phyloP scores from a whole-genome alignment of 352 stramenopile genomes.

The Phytophthora pisi region DNA sequence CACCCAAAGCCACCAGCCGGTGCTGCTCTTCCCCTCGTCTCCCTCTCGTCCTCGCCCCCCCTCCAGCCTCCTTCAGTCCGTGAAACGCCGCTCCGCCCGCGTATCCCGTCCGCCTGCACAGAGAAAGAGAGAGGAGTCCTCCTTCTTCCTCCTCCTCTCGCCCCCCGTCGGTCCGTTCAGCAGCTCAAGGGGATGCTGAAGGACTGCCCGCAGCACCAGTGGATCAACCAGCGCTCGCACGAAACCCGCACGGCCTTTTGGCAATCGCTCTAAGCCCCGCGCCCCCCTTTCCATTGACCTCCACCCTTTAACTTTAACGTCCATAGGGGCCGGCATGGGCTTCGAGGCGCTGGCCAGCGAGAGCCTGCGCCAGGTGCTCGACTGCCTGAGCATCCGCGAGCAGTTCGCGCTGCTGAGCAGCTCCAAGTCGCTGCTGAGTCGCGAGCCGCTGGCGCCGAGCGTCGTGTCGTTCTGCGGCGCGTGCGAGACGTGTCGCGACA shows the following conservation, averaged over 20 bases:
- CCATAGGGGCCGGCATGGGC: constrained; percentile 20
- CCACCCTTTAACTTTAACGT: neutral
- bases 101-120: neutral
- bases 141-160: neutral
- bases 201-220: constrained; percentile 91
- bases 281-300: neutral
- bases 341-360: constrained; percentile 43
- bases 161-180: constrained; percentile 20
- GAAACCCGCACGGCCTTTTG: constrained; percentile 81
- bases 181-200: constrained; percentile 74
- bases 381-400: constrained; percentile 61
- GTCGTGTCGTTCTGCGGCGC: constrained; percentile 67
- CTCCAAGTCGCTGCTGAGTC: constrained; percentile 38
- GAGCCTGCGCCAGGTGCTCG: constrained; percentile 61
- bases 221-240: constrained; percentile 88
- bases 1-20: neutral
- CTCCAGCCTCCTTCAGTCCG: neutral
- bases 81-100: neutral
- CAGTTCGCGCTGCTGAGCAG: constrained; percentile 64
- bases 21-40: neutral
- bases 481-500: constrained; percentile 53
- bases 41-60: neutral
- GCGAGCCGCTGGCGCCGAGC: constrained; percentile 46
- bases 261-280: constrained; percentile 54
- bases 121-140: constrained; percentile 8